Conservation (phyloP, 257 asterid genomes). For the Capsicum rhomboideum region DNA sequence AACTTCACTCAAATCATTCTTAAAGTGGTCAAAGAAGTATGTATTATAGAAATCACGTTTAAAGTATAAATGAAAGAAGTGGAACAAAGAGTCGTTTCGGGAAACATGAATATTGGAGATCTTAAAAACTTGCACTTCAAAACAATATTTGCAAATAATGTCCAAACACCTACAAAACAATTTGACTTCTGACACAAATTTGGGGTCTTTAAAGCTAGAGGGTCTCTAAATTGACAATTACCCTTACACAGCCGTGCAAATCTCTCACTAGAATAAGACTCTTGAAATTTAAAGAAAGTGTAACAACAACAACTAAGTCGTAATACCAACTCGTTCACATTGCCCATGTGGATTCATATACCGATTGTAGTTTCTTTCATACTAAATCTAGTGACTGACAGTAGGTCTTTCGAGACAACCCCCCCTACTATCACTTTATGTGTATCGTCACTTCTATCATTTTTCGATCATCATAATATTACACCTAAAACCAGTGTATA, state of each 20-base stretch:
- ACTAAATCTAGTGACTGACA: background rate
- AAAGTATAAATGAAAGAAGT: no score
- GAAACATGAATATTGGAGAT: no score
- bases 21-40: no score
- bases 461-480: background rate
- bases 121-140: background rate
- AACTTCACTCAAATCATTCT: no score
- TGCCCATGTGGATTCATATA: background rate
- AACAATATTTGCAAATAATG: background rate
- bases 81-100: no score
- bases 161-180: background rate
- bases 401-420: background rate
- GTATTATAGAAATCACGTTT: no score
- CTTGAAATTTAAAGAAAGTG: background rate
- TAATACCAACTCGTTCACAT: background rate
- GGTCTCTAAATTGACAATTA: background rate
- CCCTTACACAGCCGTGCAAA: background rate
- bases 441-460: background rate
- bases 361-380: background rate
- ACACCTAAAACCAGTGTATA: background rate
- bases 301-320: background rate
- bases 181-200: background rate
- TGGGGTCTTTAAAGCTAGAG: background rate
- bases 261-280: background rate
- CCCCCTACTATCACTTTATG: background rate